Evolutionary conservation across 106 monocot species (phyloP).

Genomic region (Dendrobium officinale): DNA sequence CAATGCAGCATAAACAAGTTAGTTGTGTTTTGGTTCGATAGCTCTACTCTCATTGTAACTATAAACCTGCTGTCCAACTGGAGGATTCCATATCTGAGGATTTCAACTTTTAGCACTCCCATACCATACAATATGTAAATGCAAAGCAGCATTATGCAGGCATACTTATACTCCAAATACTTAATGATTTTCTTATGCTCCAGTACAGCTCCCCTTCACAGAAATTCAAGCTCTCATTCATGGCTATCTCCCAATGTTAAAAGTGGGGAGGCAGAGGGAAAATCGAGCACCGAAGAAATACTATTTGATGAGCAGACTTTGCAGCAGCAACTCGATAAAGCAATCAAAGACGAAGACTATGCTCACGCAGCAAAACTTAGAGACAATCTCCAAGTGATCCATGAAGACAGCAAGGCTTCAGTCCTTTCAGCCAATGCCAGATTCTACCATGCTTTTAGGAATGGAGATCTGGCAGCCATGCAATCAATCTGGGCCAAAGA

Average conservation of each 20-base stretch:
- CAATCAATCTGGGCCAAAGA: conserved; percentile 76
- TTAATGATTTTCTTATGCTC: background rate
- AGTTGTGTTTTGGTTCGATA: too few relatives aligned
- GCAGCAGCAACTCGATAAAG: conserved; percentile 55
- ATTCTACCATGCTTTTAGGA: conserved; percentile 87
- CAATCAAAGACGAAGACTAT: conserved; percentile 87
- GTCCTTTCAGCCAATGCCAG: conserved; percentile 63
- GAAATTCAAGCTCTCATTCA: background rate
- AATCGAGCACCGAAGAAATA: conserved; percentile 27
- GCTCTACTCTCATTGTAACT: too few relatives aligned
- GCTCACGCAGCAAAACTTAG: conserved; percentile 71
- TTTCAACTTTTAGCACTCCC: too few relatives aligned
- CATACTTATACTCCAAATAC: too few relatives aligned
- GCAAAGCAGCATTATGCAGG: too few relatives aligned
- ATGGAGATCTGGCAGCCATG: conserved; percentile 80
- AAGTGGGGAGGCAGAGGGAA: conserved; percentile 54
- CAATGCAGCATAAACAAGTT: too few relatives aligned
- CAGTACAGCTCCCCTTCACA: background rate
- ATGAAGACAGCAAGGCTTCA: conserved; percentile 68
- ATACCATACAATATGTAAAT: too few relatives aligned
- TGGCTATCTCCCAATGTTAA: conserved; percentile 27
- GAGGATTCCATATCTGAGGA: too few relatives aligned
- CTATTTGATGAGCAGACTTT: conserved; percentile 61
- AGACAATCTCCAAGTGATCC: conserved; percentile 57
- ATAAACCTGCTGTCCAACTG: too few relatives aligned